Conservation (phyloP, 768 basidiomycete genomes). For the Gloeostereum incarnatum region DNA sequence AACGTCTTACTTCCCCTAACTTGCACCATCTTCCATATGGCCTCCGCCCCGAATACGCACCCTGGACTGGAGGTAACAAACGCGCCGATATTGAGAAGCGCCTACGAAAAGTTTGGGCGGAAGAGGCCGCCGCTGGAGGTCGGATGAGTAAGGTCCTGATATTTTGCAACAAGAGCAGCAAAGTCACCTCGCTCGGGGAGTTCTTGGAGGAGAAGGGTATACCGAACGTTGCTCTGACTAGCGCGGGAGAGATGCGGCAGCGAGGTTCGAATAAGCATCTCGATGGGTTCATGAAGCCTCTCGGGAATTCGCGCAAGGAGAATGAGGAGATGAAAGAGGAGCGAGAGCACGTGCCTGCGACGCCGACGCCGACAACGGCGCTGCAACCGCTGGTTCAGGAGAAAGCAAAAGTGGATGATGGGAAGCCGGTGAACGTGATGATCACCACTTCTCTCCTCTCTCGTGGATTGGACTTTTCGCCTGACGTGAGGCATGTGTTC, state of each 20-base stretch:
- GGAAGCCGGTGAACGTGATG: slow-evolving; percentile 52
- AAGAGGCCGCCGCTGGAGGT: slow-evolving; percentile 33
- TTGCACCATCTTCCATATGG: slow-evolving; percentile 70
- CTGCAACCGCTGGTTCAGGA: slow-evolving; percentile 2
- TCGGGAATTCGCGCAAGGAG: too few relatives aligned
- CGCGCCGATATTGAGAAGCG: slow-evolving; percentile 72
- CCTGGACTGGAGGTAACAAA: slow-evolving; percentile 75
- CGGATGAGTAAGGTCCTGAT: slow-evolving; percentile 49
- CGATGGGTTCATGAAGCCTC: slow-evolving; percentile 56
- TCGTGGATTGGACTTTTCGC: slow-evolving; percentile 82
- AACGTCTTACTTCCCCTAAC: slow-evolving; percentile 72
- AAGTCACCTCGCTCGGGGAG: slow-evolving; percentile 51
- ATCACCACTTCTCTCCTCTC: slow-evolving; percentile 89
- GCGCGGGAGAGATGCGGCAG: slow-evolving; percentile 34
- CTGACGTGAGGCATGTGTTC: slow-evolving; percentile 72
- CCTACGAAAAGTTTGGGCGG: slow-evolving; percentile 66
- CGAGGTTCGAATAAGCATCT: slow-evolving; percentile 71
- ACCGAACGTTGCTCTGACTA: slow-evolving; percentile 56
- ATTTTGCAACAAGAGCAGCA: slow-evolving; percentile 73
- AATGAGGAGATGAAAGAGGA: too few relatives aligned
- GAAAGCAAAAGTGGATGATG: background rate
- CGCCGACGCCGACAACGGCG: slow-evolving; percentile 10
- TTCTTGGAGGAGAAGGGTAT: slow-evolving; percentile 56
- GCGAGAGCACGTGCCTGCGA: too few relatives aligned
- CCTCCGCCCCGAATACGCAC: slow-evolving; percentile 64